Evolutionary conservation across 805 yeast genomes (phyloP).

Genomic region (Clavispora asparagi): DNA sequence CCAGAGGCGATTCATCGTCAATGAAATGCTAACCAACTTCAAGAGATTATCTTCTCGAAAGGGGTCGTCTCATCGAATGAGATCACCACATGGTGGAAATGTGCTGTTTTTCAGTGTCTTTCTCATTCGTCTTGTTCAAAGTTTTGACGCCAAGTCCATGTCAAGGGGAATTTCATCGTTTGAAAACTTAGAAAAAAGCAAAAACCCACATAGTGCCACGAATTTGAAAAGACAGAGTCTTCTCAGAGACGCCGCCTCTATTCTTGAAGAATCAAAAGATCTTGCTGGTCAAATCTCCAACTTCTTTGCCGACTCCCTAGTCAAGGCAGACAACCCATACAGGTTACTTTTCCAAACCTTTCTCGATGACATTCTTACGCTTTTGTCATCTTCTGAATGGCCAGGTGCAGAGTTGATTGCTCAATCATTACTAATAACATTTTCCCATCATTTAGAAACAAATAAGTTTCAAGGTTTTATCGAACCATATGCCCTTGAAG

Average conservation of each 20-base stretch:
- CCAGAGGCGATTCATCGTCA: slow-evolving; percentile 57
- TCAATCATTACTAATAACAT: slow-evolving; percentile 36
- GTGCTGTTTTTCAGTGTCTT: slow-evolving; percentile 48
- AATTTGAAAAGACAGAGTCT: slow-evolving; percentile 5
- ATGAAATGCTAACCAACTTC: slow-evolving; percentile 52
- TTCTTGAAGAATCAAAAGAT: slow-evolving; percentile 1
- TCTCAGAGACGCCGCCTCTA: background rate
- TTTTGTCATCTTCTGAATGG: slow-evolving; percentile 57
- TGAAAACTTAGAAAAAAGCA: slow-evolving; percentile 2
- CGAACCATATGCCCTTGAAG: slow-evolving; percentile 52
- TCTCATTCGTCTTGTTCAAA: slow-evolving; percentile 38
- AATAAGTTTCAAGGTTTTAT: slow-evolving; percentile 34
- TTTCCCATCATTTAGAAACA: slow-evolving; percentile 36
- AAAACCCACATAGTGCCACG: slow-evolving; percentile 3
- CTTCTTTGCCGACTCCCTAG: slow-evolving; percentile 5
- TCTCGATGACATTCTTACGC: slow-evolving; percentile 48
- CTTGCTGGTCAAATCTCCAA: slow-evolving; percentile 3
- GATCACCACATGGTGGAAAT: slow-evolving; percentile 38
- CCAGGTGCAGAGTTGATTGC: slow-evolving; percentile 43
- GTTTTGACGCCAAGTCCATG: slow-evolving; percentile 19
- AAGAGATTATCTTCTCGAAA: slow-evolving; percentile 46
- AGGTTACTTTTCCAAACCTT: slow-evolving; percentile 18
- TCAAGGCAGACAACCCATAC: slow-evolving; percentile 2
- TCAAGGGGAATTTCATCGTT: slow-evolving; percentile 2
- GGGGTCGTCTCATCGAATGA: slow-evolving; percentile 36